Evolutionary conservation across 2,329 filamentous ascomycete genomes (phyloP), one percentile per base, ranked within the genome.

Genomic region (Cytospora piceae): DNA sequence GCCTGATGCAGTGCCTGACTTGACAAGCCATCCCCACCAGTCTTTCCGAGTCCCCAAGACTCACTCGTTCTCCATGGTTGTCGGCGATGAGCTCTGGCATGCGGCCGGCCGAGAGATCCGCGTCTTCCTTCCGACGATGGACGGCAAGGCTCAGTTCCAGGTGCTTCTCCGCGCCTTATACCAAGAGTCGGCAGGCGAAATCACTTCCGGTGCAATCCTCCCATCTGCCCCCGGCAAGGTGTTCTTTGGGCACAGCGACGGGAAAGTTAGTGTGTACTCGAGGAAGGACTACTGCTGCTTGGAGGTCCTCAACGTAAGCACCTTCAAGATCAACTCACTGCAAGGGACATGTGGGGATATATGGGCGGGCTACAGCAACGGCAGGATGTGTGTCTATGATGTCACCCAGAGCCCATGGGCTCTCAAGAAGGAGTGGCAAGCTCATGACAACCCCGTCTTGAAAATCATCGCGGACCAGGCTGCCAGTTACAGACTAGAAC

Each of bases 331-430:
- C 77, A 97, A 93, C 74, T 89, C 91, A 42, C 81, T 99, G 62
- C 87, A 89, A 2, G 92, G 93, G 11, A 90, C 93, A 3, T 94
- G 93, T 6, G 85, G 89, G 67, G 86, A 92, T 72, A 82, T 99
- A 0, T 99, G 95, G 95, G 93, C 93, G 32, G 94, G 90, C 3
- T 98, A 94, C 79, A 97, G 94, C 75, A 97, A 92, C 0, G 95
- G 95, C 20, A 96, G 90, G 84, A 88, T 97, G 37, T 95, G 93
- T 72, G 91, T 98, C 9, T 99, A 97, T 77, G 94, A 99, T 75
- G 90, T 92, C 14, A 85, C 82, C 12, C 85, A 87, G 34, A 87
- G 85, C n/a, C 94, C 94, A 0, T 99, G 95, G 95, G 84, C 85
- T 24, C 87, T 96, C 31, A 89, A 92, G 78, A 99, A 99, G 76